A percentile compares a stretch with the other conserved stretches of the same genome.
These are phyloP conservation scores for Scedosporium apiospermum DNA, from an alignment of 2,329 filamentous ascomycete genomes.

Conservation along the genomic window DNA sequence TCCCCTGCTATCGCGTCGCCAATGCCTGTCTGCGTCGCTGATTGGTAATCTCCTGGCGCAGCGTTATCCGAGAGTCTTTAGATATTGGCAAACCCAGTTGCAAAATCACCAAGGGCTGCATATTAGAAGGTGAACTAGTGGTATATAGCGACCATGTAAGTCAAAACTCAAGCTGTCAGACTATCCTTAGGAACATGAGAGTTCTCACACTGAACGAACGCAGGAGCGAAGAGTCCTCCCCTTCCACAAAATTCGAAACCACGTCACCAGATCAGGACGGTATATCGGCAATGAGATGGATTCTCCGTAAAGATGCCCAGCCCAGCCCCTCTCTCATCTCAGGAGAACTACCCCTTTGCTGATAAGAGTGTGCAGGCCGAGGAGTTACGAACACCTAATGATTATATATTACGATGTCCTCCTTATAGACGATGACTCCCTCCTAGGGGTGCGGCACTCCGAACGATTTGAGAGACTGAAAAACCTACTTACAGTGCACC, in stretches of 20 bases:
- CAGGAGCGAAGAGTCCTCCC: conserved; percentile 54
- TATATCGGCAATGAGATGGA: conserved; percentile 61
- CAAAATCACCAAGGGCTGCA: conserved; percentile 55
- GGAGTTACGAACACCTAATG: conserved; percentile 47
- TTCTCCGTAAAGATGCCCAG: conserved; percentile 42
- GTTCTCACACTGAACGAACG: conserved; percentile 10
- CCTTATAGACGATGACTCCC: conserved; percentile 41
- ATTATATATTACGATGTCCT: conserved; percentile 52
- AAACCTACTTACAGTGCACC: conserved; percentile 37
- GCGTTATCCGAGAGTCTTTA: conserved; percentile 55
- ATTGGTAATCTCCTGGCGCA: conserved; percentile 11
- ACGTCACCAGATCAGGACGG: conserved; percentile 63
- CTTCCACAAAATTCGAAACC: conserved; percentile 76
- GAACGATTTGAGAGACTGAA: conserved; percentile 52
- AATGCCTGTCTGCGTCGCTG: conserved; percentile 7
- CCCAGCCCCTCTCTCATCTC: too few species aligned
- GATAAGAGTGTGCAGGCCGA: conserved; percentile 23
- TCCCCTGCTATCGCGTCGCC: too few species aligned
- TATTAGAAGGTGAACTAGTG: conserved; percentile 75
- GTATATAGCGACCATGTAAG: conserved; percentile 59
- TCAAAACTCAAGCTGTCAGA: conserved; percentile 7
- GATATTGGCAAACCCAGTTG: conserved; percentile 49
- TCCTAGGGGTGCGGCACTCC: conserved; percentile 42
- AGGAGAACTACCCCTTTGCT: conserved; percentile 11
- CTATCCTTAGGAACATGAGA: not conserved